Percentiles rank a stretch among this genome's conserved stretches.
Conservation (phyloP, 495 filamentous ascomycete genomes). For the Podospora tetraspora region DNA sequence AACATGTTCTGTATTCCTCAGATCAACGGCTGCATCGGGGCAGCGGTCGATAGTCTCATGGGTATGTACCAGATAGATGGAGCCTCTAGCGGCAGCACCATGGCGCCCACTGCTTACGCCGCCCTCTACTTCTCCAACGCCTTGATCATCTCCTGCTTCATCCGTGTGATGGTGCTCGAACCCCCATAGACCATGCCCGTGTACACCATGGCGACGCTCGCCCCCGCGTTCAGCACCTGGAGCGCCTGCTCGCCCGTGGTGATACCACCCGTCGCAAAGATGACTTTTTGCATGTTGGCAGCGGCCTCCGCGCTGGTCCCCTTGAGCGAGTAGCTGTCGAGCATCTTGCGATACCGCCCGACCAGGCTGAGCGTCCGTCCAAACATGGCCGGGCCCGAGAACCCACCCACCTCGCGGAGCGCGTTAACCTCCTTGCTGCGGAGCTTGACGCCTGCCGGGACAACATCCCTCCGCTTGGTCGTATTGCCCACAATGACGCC, state of each 20-base stretch:
- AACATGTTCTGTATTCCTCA: neutral
- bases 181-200: slow-evolving; percentile 79
- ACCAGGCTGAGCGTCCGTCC: slow-evolving; percentile 70
- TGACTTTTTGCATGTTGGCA: slow-evolving; percentile 57
- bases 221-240: slow-evolving; percentile 74
- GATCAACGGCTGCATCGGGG: neutral
- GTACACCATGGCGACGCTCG: slow-evolving; percentile 81
- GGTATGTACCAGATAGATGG: neutral
- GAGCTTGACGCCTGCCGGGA: slow-evolving; percentile 58
- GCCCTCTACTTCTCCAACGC: slow-evolving; percentile 19
- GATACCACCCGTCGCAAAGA: slow-evolving; percentile 91
- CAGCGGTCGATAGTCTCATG: neutral
- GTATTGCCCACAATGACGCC: slow-evolving; percentile 98
- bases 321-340: slow-evolving; percentile 52
- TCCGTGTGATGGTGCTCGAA: slow-evolving; percentile 74
- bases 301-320: slow-evolving; percentile 10
- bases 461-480: slow-evolving; percentile 72
- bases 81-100: neutral
- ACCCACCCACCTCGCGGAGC: slow-evolving; percentile 75
- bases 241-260: slow-evolving; percentile 76
- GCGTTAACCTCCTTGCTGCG: slow-evolving; percentile 60
- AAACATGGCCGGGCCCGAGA: slow-evolving; percentile 85
- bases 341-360: slow-evolving; percentile 64
- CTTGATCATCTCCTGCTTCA: slow-evolving; percentile 79
- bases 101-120: neutral